Conservation (phyloP, 176 grass and related monocot species). For the Triticum dicoccoides region DNA sequence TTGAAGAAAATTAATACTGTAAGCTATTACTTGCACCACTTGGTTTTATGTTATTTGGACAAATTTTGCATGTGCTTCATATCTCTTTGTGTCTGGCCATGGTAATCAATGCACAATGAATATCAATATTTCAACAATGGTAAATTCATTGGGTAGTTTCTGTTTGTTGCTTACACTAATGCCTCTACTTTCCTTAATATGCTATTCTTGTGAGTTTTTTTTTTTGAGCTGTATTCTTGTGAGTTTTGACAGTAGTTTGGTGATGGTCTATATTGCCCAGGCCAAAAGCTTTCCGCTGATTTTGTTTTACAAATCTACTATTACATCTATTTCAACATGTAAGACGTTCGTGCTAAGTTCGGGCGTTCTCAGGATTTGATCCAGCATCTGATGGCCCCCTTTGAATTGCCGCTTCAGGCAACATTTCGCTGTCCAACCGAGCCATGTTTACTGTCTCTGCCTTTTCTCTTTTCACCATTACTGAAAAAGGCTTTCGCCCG, state of each 20-base stretch:
- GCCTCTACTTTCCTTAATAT: conserved; percentile 7
- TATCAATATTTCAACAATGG: background rate
- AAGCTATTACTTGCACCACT: conserved; percentile 29
- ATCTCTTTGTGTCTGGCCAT: background rate
- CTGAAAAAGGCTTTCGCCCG: too few relatives aligned
- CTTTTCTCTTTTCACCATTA: too few relatives aligned
- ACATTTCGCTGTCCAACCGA: too few relatives aligned
- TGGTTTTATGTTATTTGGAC: background rate
- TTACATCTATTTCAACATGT: background rate
- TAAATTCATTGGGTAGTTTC: background rate
- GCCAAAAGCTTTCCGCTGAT: background rate
- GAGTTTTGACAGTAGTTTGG: background rate
- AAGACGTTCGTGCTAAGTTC: too few relatives aligned
- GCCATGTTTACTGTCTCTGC: too few relatives aligned
- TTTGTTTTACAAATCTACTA: background rate
- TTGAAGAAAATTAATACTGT: conserved; percentile 83
- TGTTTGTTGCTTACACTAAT: background rate
- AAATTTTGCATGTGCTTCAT: background rate
- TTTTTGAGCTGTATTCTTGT: background rate
- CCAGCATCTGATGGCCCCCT: too few relatives aligned
- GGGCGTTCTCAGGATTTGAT: too few relatives aligned
- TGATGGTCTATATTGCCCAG: background rate
- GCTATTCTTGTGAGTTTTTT: background rate
- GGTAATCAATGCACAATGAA: background rate
- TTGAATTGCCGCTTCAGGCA: too few relatives aligned